Conservation (phyloP, 2,329 filamentous ascomycete genomes). For the Alternaria consortialis region DNA sequence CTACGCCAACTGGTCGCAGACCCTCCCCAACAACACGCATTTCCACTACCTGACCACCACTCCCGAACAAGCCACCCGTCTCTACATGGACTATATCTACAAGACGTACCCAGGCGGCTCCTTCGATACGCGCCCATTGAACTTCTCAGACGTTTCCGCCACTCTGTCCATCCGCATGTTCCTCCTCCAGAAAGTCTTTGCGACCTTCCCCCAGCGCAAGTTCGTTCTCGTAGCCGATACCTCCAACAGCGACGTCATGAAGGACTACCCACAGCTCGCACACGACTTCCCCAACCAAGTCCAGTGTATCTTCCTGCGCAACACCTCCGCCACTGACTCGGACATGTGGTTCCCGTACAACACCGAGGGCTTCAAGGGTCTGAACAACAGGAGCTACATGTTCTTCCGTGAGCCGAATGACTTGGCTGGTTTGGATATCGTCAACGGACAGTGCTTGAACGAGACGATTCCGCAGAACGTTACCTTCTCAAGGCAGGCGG, state of each 20-base stretch:
- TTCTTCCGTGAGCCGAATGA: constrained; percentile 80
- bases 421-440: constrained; percentile 70
- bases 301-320: constrained; percentile 79
- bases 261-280: constrained; percentile 67
- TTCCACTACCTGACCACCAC: constrained; percentile 87
- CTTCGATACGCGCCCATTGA: constrained; percentile 77
- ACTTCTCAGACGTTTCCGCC: constrained; percentile 78
- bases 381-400: constrained; percentile 77
- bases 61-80: constrained; percentile 77
- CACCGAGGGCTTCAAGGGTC: constrained; percentile 72
- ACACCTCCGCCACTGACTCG: constrained; percentile 74
- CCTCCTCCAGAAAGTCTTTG: constrained; percentile 75
- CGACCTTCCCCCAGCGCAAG: constrained; percentile 77
- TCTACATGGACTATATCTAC: constrained; percentile 84
- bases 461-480: constrained; percentile 71
- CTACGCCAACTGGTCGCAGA: constrained; percentile 77
- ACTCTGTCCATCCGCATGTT: constrained; percentile 75
- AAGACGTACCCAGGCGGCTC: constrained; percentile 78
- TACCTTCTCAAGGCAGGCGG: constrained; percentile 64
- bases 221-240: constrained; percentile 82
- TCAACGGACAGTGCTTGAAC: constrained; percentile 74
- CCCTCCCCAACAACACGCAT: constrained; percentile 69
- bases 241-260: constrained; percentile 79
- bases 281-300: constrained; percentile 74
- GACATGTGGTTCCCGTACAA: constrained; percentile 78